Evolutionary conservation across 768 basidiomycete genomes (phyloP).

Genomic region (Macrocybe gigantea): DNA sequence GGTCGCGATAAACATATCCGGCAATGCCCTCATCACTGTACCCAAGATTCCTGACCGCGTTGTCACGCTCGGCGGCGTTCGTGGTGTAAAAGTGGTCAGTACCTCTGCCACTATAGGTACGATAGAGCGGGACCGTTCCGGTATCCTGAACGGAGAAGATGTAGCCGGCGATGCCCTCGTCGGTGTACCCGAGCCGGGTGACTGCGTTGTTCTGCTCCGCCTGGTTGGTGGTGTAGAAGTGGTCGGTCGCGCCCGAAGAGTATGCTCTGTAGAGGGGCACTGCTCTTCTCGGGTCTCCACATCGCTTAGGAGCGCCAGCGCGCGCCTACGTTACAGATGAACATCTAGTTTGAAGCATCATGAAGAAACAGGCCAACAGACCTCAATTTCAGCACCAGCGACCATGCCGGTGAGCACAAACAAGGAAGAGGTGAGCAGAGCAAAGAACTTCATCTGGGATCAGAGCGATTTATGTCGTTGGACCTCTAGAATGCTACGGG

Average conservation of each 20-base stretch:
- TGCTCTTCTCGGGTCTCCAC: conserved; percentile 6
- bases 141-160: conserved; percentile 6
- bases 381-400: too few relatives aligned
- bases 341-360: too few relatives aligned
- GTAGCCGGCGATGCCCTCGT: conserved; percentile 12
- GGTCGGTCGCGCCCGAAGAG: neutral
- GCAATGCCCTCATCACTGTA: conserved; percentile 10
- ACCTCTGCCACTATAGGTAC: conserved; percentile 5
- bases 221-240: conserved; percentile 10
- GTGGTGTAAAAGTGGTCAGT: conserved; percentile 19
- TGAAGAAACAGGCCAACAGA: too few relatives aligned
- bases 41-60: conserved; percentile 6
- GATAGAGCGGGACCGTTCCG: conserved; percentile 13
- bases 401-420: too few relatives aligned
- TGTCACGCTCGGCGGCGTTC: conserved; percentile 7
- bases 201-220: conserved; percentile 9
- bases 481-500: too few relatives aligned
- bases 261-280: conserved; percentile 7
- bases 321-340: too few relatives aligned
- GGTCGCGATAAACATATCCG: conserved; percentile 10
- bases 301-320: neutral
- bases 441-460: too few relatives aligned
- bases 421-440: too few relatives aligned
- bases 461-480: too few relatives aligned
- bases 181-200: conserved; percentile 4